Evolutionary conservation across 2,329 filamentous ascomycete species (phyloP).

Genomic region (Aspergillus neotritici): DNA sequence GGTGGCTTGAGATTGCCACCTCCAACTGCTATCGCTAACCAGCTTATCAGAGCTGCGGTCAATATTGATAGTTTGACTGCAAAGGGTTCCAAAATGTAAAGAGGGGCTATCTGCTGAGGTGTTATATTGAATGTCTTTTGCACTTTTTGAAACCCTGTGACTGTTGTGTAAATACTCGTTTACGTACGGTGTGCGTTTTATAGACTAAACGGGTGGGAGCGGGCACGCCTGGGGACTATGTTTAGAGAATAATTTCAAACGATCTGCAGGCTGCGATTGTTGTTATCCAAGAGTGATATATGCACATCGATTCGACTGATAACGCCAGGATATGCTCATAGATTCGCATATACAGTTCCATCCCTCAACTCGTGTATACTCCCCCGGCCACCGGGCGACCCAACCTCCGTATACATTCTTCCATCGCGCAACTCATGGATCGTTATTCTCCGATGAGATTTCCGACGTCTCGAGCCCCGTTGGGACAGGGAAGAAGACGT

Average conservation of each 20-base stretch:
- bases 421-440: slow-evolving; percentile 41
- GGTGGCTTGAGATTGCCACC: slow-evolving; percentile 76
- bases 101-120: background rate
- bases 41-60: slow-evolving; percentile 73
- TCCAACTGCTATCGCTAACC: slow-evolving; percentile 84
- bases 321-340: slow-evolving; percentile 16
- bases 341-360: slow-evolving; percentile 40
- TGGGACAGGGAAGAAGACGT: slow-evolving; percentile 17
- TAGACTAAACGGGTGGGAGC: too few species aligned
- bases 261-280: too few species aligned
- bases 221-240: too few species aligned
- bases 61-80: slow-evolving; percentile 60
- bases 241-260: too few species aligned
- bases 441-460: slow-evolving; percentile 31
- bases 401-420: slow-evolving; percentile 37
- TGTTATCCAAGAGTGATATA: background rate
- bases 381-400: slow-evolving; percentile 32
- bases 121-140: background rate
- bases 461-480: slow-evolving; percentile 26
- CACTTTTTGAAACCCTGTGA: too few species aligned
- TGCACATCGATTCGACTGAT: too few species aligned
- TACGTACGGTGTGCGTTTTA: too few species aligned
- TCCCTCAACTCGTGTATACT: slow-evolving; percentile 40
- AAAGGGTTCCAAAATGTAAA: slow-evolving; percentile 48
- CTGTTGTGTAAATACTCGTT: too few species aligned